Evolutionary conservation across 2,329 filamentous ascomycete genomes (phyloP), one percentile per base, ranked within the genome.

Genomic region (Aspergillus fructus): DNA sequence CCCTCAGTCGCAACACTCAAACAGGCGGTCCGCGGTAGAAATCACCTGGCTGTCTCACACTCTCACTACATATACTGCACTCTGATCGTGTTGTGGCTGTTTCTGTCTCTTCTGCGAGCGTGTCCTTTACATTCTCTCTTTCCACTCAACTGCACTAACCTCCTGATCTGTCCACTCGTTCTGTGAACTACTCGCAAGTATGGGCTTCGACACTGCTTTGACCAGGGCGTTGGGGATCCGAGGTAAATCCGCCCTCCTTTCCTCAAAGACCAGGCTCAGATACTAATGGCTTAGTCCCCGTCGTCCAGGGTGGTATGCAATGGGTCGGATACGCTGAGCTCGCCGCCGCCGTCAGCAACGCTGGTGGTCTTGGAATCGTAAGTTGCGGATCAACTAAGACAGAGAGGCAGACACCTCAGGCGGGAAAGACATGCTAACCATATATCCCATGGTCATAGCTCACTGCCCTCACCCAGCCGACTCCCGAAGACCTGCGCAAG

Each of bases 401-500:
- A 11, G 2, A 4, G 12, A 39, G 9, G 6, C 4, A 21, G 19
- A 49, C 19, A 11, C 15, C 12, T 9, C 17, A 30, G 3, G 15
- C 17, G 24, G 15, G 15, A 55, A 43, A 46, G 12, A 43, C 56
- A 43, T 11, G 42, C 21, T 48, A 27, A 62, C 49, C 7, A 17
- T 21, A 33, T 2, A 17, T 4, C 49, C 21, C 55, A 3, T 23
- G 79, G 78, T 19, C 55, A 7, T 23, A 80, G 78, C 74, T 81
- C 42, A 83, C 80, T 23, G 81, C 81, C 12, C 78, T 97, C 70
- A 97, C 96, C 53, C 96, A 96, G 84, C 90, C 94, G 34, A 89
- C 90, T 15, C 93, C 94, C 48, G 90, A 92, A 75, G 92, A 91
- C 72, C 87, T 99, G 56, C 92, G 93, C 75, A 89, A 90, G 71